Evolutionary conservation across 768 basidiomycete species (phyloP), one percentile per base, ranked within the genome.

Genomic region (Macrocybe gigantea): DNA sequence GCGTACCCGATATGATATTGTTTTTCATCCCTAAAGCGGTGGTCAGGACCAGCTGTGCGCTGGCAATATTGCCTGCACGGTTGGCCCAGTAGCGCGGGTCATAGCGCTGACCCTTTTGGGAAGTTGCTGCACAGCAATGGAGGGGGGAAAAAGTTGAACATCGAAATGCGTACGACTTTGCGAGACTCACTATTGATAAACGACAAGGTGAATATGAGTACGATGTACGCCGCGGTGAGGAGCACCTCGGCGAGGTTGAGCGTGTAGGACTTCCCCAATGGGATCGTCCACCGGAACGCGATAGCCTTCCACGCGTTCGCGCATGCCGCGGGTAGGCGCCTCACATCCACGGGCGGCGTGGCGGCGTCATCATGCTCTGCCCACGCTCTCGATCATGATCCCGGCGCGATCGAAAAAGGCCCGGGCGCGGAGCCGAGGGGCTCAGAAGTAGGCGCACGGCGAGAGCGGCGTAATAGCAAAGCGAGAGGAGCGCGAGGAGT

Each of bases 171-270:
- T 22, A 22, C 22, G 22, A 22, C 22, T 22, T 22, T 6, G 36
- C 13, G 11, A 22, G 7, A 31, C 59, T 38, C 52, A 74, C 74
- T 64, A 32, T 73, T 69, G n/a, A 66, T 53, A 7, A 70, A 57
- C 0, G 65, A 53, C 63, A 64, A 71, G 3, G 61, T 59, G 38
- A 77, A 53, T 6, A 76, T 50, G 0, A 65, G 49, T 2, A 56
- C 63, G 8, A 70, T 60, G 43, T 77, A 77, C 22, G 55, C 65
- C 5, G 60, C 45, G 22, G 22, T 22, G 22, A 22, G 22, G 22
- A 71, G 56, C 5, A 74, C 51, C 50, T 79, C 76, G 9, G 67
- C 63, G 7, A 75, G 37, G 46, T 71, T 75, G 47, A 72, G 57
- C 9, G 61, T 59, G 50, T 70, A 70, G 5, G 64, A 64, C 22